A percentile compares a stretch with the other conserved stretches of the same genome.
Evolutionary conservation across 2,329 filamentous ascomycete species (phyloP).

Genomic region (Neopestalotiopsis rosae): DNA sequence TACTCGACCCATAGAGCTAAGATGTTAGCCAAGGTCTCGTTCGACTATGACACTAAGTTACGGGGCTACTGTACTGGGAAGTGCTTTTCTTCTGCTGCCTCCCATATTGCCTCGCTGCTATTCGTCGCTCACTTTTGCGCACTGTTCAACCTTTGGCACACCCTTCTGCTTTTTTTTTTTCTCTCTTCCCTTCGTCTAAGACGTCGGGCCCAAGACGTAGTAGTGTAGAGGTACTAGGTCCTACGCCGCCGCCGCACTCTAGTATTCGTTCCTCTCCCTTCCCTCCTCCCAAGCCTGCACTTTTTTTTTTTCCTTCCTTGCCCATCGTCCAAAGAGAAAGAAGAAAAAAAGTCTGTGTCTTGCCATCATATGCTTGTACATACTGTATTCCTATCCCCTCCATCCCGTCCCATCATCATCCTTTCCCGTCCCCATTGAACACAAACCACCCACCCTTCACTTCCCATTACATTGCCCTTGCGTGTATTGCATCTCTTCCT

Average conservation of each 20-base stretch:
- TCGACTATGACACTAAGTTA: constrained; percentile 5
- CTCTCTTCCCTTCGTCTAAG: neutral
- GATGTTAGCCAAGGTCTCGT: constrained; percentile 13
- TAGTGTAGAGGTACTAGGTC: neutral
- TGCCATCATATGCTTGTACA: neutral
- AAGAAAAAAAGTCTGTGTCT: neutral
- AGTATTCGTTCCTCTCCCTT: neutral
- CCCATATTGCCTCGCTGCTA: constrained; percentile 15
- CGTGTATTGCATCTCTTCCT: neutral
- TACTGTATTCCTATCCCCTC: constrained; percentile 9
- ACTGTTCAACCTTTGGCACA: constrained; percentile 8
- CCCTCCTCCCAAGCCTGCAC: neutral
- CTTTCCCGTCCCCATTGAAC: neutral
- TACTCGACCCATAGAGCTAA: neutral
- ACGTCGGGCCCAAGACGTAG: neutral
- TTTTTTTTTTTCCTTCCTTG: neutral
- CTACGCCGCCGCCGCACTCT: neutral
- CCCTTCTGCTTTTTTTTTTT: neutral
- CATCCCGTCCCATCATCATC: constrained; percentile 3
- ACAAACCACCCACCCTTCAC: neutral
- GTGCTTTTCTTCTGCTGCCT: constrained; percentile 13
- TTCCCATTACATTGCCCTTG: constrained; percentile 9
- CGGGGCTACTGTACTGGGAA: constrained; percentile 10
- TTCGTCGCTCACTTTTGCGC: constrained; percentile 18
- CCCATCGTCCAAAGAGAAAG: neutral